Percentiles rank a stretch among this genome's conserved stretches.
Conservation (phyloP, 352 stramenopile genomes). For the Pythium sukuiense region DNA sequence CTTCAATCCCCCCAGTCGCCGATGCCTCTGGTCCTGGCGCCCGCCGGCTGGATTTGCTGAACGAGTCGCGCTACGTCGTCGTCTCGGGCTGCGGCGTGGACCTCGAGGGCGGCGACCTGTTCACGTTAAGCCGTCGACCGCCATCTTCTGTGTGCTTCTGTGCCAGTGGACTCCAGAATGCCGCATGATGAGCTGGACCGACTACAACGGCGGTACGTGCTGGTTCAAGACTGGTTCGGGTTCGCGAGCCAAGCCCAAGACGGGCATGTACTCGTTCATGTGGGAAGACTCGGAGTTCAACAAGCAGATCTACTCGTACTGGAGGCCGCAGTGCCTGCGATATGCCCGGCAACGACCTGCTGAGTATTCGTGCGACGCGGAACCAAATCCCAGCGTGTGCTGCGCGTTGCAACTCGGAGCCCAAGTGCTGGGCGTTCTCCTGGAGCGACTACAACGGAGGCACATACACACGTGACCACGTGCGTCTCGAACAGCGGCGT, state of each 20-base stretch:
- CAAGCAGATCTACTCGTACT: not conserved
- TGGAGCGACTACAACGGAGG: not conserved
- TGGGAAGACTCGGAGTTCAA: not conserved
- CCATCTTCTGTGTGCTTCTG: not conserved
- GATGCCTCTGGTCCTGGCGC: not conserved
- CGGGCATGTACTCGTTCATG: not conserved
- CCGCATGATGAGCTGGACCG: slow-evolving; percentile 32
- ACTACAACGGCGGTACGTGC: slow-evolving; percentile 50
- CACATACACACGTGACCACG: not conserved
- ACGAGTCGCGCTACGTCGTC: not conserved
- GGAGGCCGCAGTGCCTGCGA: not conserved
- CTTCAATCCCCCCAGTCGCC: not conserved
- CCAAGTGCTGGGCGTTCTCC: not conserved
- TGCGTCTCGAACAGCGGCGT: not conserved
- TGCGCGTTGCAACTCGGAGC: not conserved
- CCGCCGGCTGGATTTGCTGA: not conserved
- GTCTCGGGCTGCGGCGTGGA: not conserved
- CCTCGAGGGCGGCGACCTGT: not conserved
- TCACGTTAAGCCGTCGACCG: not conserved
- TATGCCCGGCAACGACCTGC: not conserved
- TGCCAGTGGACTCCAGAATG: not conserved
- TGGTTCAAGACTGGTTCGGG: slow-evolving; percentile 31
- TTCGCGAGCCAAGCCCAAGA: not conserved
- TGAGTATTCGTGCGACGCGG: not conserved
- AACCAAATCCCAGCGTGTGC: not conserved